phyloP scores from a whole-genome alignment of 2,329 filamentous ascomycete genomes.

The Fusarium metavorans region DNA sequence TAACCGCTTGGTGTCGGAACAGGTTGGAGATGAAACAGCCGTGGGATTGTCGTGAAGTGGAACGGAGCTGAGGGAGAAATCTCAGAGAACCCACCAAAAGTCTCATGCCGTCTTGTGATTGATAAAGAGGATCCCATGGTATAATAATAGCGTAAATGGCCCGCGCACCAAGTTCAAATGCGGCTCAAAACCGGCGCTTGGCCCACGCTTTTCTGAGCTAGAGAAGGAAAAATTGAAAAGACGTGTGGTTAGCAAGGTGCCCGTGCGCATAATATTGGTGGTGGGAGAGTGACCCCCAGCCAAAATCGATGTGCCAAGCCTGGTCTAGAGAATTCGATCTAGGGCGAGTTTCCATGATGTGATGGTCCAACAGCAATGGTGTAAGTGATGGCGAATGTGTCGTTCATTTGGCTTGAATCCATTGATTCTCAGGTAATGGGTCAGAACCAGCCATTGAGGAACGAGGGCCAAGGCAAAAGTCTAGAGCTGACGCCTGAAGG shows the following conservation, averaged over 20 bases:
- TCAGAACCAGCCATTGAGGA: constrained; percentile 12
- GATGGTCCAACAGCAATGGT: constrained; percentile 15
- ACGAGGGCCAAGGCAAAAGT: constrained; percentile 6
- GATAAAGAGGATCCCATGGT: constrained; percentile 41
- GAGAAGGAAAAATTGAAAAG: constrained; percentile 15
- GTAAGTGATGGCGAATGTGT: constrained; percentile 27
- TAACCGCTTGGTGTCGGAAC: constrained; percentile 33
- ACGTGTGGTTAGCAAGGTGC: constrained; percentile 20
- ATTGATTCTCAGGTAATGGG: not conserved
- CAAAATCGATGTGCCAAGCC: constrained; percentile 24
- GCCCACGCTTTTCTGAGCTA: constrained; percentile 19
- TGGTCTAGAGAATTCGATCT: not conserved
- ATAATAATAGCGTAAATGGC: constrained; percentile 46
- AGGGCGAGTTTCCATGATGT: constrained; percentile 9
- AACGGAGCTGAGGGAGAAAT: constrained; percentile 24
- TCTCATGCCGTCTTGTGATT: constrained; percentile 41
- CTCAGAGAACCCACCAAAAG: constrained; percentile 31
- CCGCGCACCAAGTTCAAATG: constrained; percentile 39
- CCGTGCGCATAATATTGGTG: constrained; percentile 18
- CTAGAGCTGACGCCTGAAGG: constrained; percentile 6
- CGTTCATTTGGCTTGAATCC: not conserved
- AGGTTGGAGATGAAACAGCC: constrained; percentile 16
- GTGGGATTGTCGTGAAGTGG: constrained; percentile 30
- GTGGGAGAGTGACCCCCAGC: constrained; percentile 12
- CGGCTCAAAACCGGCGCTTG: constrained; percentile 39